Base-by-base conservation (phyloP, 176 grass and related monocot species). In the Luzula sylvatica region DNA sequence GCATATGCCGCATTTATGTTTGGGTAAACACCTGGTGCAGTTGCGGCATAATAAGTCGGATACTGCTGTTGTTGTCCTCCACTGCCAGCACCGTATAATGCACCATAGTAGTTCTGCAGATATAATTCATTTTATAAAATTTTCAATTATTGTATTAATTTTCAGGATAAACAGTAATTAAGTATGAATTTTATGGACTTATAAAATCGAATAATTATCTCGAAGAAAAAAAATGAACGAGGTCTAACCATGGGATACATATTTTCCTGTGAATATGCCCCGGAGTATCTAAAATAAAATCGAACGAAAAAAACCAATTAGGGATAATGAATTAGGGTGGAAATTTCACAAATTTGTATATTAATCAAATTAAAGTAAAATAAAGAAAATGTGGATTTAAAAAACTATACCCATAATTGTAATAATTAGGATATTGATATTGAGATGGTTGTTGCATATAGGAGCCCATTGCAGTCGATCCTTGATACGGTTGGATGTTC, bases 241-340 rank as follows among this genome's bases (percentile, higher is more conserved):
- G 38, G 28, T 19, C 46, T 56, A 23, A 83, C 80, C 80, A 70
- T 58, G 41, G 70, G 74, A 1, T 83, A 73, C 74, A 78, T 73
- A 38, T 41, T 83, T 58, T 83, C 64, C 5, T 56, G 74, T 11
- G 80, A 65, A 48, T 78, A 78, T 26, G 63, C 57, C 21, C 69
- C 74, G 11, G 64, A 24, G 14, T 65, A 83, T 43, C 80, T 83
- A 50, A 49, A 15, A 64, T n/a, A 35, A 50, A 19, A 7, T 19
- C 6, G 12, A 14, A 55, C 15, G 0, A 20, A 7, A 55, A 19
- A 41, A 1, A 35, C 1, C 24, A 29, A 55, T 13, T 13, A 23
- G 24, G 12, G 21, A 23, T 17, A n/a, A n/a, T n/a, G n/a, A n/a
- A n/a, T n/a, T n/a, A n/a, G n/a, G n/a, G n/a, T n/a, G n/a, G 51